A percentile compares a stretch with the other conserved stretches of the same genome.
phyloP scores from a whole-genome alignment of 768 basidiomycete species.

The Hericium erinaceus region DNA sequence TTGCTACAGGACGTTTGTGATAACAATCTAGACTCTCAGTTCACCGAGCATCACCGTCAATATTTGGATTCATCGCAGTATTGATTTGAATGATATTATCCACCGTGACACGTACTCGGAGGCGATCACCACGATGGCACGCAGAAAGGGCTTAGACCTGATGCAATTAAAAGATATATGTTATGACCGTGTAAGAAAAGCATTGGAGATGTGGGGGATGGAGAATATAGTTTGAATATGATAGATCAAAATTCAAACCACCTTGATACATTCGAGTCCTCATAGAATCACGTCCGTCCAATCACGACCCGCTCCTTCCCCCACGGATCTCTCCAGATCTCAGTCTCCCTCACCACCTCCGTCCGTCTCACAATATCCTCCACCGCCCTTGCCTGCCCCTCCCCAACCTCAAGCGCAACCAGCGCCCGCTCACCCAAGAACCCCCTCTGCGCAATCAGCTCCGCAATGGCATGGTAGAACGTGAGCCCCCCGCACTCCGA shows the following conservation, averaged over 20 bases:
- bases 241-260: too few species aligned
- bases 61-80: too few species aligned
- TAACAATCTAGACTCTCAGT: too few species aligned
- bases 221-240: too few species aligned
- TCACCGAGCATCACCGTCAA: too few species aligned
- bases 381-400: conserved; percentile 59
- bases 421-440: conserved; percentile 44
- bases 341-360: conserved; percentile 21
- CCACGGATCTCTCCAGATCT: conserved; percentile 79
- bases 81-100: too few species aligned
- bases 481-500: conserved; percentile 40
- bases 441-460: conserved; percentile 40
- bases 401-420: conserved; percentile 75
- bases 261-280: background rate
- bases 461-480: conserved; percentile 67
- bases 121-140: too few species aligned
- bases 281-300: background rate
- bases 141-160: too few species aligned
- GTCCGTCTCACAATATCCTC: background rate
- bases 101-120: too few species aligned
- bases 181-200: background rate
- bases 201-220: too few species aligned
- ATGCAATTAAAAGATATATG: background rate
- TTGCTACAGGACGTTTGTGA: too few species aligned
- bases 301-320: conserved; percentile 58